These are phyloP conservation scores for Pyrrhoderma lamaoense DNA, from an alignment of 1,284 basidiomycete genomes.

Conservation along the genomic window DNA sequence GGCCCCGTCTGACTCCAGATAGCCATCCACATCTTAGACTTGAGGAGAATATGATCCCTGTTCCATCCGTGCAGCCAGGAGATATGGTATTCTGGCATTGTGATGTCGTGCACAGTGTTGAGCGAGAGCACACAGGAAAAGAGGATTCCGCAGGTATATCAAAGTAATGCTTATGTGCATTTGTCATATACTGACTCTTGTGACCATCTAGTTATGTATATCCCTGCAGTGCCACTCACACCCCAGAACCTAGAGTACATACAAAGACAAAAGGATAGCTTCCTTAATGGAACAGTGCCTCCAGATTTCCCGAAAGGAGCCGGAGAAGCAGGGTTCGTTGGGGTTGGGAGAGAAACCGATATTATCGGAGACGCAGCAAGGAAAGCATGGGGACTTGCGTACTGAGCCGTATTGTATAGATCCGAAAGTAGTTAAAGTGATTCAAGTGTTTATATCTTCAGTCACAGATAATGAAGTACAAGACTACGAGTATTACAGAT, in stretches of 20 bases:
- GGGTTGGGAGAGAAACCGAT: slow-evolving; percentile 43
- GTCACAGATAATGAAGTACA: no score
- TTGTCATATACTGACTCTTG: not conserved
- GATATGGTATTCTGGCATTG: slow-evolving; percentile 88
- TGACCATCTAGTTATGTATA: slow-evolving; percentile 81
- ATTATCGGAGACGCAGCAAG: slow-evolving; percentile 40
- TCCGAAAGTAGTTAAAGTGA: no score
- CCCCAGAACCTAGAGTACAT: slow-evolving; percentile 57
- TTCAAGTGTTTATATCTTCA: no score
- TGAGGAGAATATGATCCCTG: slow-evolving; percentile 64
- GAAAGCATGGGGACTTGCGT: slow-evolving; percentile 46
- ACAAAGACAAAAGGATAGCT: slow-evolving; percentile 51
- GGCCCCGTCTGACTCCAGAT: slow-evolving; percentile 44
- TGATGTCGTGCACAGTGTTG: slow-evolving; percentile 78
- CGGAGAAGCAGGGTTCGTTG: slow-evolving; percentile 46
- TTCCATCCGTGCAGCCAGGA: slow-evolving; percentile 69
- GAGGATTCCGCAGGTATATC: slow-evolving; percentile 61
- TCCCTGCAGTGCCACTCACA: slow-evolving; percentile 72
- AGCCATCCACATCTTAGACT: slow-evolving; percentile 66
- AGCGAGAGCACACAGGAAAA: slow-evolving; percentile 58
- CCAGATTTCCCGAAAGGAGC: slow-evolving; percentile 67
- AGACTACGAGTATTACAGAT: no score
- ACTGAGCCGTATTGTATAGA: slow-evolving; percentile 2
- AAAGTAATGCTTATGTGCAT: slow-evolving; percentile 4
- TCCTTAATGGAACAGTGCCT: slow-evolving; percentile 53